phyloP scores from a whole-genome alignment of 768 basidiomycete genomes.

The Hortiboletus campestris region DNA sequence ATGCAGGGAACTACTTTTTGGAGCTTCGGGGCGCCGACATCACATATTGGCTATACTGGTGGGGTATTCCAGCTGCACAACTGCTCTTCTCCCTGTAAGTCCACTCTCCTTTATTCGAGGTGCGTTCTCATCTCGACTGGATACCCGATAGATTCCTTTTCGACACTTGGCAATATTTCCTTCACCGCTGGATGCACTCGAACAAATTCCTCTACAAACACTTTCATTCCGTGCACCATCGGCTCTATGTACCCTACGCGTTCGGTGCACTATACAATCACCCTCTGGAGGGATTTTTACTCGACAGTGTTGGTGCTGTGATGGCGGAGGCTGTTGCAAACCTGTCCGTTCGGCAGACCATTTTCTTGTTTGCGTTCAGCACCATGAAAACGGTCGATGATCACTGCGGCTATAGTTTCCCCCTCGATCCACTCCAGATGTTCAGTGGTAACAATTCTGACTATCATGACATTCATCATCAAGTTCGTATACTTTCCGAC shows the following conservation, averaged over 20 bases:
- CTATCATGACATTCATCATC: conserved; percentile 98
- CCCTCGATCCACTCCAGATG: conserved; percentile 90
- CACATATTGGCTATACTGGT: conserved; percentile 85
- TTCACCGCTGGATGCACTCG: conserved; percentile 88
- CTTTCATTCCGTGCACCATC: conserved; percentile 92
- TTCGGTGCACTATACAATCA: conserved; percentile 98
- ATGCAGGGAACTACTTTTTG: conserved; percentile 37
- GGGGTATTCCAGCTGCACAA: conserved; percentile 77
- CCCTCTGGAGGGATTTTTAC: conserved; percentile 87
- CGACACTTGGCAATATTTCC: conserved; percentile 98
- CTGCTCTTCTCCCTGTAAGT: conserved; percentile 82
- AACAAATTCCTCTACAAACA: conserved; percentile 90
- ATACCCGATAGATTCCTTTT: conserved; percentile 68
- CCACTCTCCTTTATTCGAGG: background rate
- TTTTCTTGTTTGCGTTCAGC: conserved; percentile 77
- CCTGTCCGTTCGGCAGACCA: conserved; percentile 81
- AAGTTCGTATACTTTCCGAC: conserved; percentile 44
- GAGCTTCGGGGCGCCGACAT: conserved; percentile 38
- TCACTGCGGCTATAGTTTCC: conserved; percentile 87
- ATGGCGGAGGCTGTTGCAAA: conserved; percentile 67
- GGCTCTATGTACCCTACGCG: conserved; percentile 95
- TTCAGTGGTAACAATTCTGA: conserved; percentile 88
- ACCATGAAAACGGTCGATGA: conserved; percentile 94
- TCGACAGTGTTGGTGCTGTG: conserved; percentile 80
- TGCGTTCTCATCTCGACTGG: background rate